These are phyloP conservation scores for Fusarium sp. DNA, from an alignment of 2,329 filamentous ascomycete species.

Conservation along the genomic window DNA sequence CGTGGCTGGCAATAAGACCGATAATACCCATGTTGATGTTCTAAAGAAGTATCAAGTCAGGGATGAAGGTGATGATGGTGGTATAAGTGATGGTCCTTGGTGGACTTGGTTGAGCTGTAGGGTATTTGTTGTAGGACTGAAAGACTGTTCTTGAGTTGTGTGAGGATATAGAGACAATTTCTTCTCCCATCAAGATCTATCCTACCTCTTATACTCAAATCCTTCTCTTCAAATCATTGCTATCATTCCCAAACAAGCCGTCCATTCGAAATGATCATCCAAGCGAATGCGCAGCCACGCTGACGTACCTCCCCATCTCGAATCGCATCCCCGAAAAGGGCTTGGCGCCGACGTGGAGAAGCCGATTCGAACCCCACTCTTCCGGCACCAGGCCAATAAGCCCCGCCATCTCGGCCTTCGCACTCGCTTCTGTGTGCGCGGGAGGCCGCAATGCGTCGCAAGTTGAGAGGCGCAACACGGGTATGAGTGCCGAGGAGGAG, in stretches of 20 bases:
- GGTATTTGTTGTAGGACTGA: not conserved
- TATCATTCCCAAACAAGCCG: conserved; percentile 20
- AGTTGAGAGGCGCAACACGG: conserved; percentile 16
- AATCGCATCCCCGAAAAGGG: conserved; percentile 30
- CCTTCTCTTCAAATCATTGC: not conserved
- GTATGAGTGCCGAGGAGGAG: conserved; percentile 16
- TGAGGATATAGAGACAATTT: not conserved
- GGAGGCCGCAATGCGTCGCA: not conserved
- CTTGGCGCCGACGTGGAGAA: conserved; percentile 18
- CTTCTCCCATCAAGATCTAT: not conserved
- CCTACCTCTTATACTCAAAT: conserved; percentile 17
- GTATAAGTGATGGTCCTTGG: not conserved
- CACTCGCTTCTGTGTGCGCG: conserved; percentile 16
- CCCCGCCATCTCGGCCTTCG: not conserved
- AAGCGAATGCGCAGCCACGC: conserved; percentile 34
- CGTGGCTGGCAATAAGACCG: conserved; percentile 14
- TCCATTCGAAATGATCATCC: conserved; percentile 28
- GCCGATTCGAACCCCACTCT: not conserved
- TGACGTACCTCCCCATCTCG: conserved; percentile 29
- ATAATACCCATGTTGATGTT: conserved; percentile 37
- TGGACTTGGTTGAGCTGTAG: not conserved
- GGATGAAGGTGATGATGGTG: not conserved
- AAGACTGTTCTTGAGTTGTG: not conserved
- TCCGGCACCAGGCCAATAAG: conserved; percentile 8
- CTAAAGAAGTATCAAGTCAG: not conserved